These are phyloP conservation scores for Samsoniella hepiali DNA, from an alignment of 2,329 filamentous ascomycete genomes.

Conservation along the genomic window DNA sequence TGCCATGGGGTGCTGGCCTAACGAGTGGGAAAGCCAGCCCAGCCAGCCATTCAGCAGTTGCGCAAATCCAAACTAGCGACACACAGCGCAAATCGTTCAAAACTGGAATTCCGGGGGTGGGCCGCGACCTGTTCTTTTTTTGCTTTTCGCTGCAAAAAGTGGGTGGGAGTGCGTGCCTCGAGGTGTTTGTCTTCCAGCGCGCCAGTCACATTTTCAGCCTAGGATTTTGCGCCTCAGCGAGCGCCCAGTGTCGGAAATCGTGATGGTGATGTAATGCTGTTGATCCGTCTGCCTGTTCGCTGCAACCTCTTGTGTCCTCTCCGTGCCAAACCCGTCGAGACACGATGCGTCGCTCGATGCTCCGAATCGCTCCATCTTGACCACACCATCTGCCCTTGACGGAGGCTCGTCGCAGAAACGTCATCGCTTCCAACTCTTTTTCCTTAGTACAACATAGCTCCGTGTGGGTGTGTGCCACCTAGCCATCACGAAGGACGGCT, in stretches of 20 bases:
- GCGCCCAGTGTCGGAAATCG: not conserved
- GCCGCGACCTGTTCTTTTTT: not conserved
- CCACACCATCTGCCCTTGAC: not conserved
- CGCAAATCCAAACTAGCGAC: not conserved
- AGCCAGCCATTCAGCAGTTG: conserved; percentile 8
- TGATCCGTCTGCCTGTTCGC: not conserved
- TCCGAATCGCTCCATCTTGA: not conserved
- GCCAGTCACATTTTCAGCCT: not conserved
- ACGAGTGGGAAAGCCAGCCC: too few relatives aligned
- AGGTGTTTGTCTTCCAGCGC: not conserved
- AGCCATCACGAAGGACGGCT: not conserved
- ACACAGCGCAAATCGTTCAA: not conserved
- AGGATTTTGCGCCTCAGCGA: not conserved
- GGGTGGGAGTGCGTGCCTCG: not conserved
- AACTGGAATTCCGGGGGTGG: conserved; percentile 15
- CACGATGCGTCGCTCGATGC: not conserved
- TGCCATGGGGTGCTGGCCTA: not conserved
- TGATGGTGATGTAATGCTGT: conserved; percentile 3
- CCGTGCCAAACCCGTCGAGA: not conserved
- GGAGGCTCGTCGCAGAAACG: not conserved
- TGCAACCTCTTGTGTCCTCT: not conserved
- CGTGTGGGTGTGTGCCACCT: not conserved
- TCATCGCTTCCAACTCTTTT: not conserved
- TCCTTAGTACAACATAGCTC: not conserved
- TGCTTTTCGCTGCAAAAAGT: conserved; percentile 3